Conservation (phyloP, 805 yeast species). For the Candida takata region DNA sequence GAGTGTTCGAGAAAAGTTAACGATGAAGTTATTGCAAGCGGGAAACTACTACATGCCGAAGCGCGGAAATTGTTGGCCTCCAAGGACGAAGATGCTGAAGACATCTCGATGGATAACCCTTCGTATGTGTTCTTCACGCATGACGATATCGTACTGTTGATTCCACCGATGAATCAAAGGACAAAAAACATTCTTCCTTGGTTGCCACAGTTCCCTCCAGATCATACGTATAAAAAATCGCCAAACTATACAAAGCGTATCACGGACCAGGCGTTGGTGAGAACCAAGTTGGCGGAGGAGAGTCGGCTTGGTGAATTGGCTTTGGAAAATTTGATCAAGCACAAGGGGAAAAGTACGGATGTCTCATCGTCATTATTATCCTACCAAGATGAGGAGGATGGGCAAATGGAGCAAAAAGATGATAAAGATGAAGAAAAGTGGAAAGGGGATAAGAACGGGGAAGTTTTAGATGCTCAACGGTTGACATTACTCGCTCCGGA, state of each 20-base stretch:
- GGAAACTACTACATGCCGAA: slow-evolving; percentile 9
- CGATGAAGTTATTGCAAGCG: slow-evolving; percentile 14
- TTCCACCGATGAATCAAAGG: slow-evolving; percentile 41
- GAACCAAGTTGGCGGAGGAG: slow-evolving; percentile 71
- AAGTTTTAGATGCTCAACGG: slow-evolving; percentile 4
- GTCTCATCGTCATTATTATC: background rate
- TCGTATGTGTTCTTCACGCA: slow-evolving; percentile 48
- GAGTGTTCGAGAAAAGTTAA: slow-evolving; percentile 25
- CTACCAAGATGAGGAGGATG: too few relatives aligned
- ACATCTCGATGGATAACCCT: slow-evolving; percentile 29
- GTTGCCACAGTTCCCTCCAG: slow-evolving; percentile 90
- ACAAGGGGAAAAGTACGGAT: background rate
- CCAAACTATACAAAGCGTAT: slow-evolving; percentile 57
- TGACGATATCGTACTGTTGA: slow-evolving; percentile 43
- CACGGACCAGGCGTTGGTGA: slow-evolving; percentile 63
- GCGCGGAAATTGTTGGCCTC: slow-evolving; percentile 8
- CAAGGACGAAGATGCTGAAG: slow-evolving; percentile 6
- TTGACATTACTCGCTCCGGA: slow-evolving; percentile 9
- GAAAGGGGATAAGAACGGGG: background rate
- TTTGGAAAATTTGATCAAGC: slow-evolving; percentile 44
- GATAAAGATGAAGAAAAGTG: background rate
- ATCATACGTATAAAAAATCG: slow-evolving; percentile 80
- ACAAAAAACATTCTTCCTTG: slow-evolving; percentile 56
- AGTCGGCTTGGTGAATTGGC: slow-evolving; percentile 78
- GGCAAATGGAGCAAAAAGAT: too few relatives aligned